These are phyloP conservation scores for Metahyphopichia silvanorum DNA, from an alignment of 805 yeast genomes.

Conservation along the genomic window DNA sequence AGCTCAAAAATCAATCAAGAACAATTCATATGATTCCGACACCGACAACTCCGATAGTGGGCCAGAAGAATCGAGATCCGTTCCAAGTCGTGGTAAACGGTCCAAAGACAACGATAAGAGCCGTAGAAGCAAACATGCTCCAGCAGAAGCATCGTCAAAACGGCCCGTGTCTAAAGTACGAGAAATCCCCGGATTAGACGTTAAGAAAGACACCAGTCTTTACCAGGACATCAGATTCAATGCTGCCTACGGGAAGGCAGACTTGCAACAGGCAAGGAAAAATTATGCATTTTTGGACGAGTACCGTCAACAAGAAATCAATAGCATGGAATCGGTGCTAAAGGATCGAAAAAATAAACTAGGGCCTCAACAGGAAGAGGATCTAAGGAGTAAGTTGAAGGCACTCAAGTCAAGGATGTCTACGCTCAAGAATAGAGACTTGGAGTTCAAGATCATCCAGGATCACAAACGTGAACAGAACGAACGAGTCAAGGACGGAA, in stretches of 20 bases:
- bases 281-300: slow-evolving; percentile 85
- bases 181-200: slow-evolving; percentile 66
- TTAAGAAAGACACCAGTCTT: slow-evolving; percentile 37
- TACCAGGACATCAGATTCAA: slow-evolving; percentile 89
- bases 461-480: slow-evolving; percentile 54
- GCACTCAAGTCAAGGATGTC: slow-evolving; percentile 67
- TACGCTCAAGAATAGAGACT: slow-evolving; percentile 67
- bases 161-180: slow-evolving; percentile 67
- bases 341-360: slow-evolving; percentile 50
- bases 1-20: slow-evolving; percentile 51
- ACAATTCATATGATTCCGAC: slow-evolving; percentile 7
- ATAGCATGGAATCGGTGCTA: slow-evolving; percentile 52
- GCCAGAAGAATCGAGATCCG: background rate
- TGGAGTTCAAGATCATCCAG: slow-evolving; percentile 62
- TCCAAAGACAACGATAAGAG: slow-evolving; percentile 7
- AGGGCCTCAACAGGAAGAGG: slow-evolving; percentile 45
- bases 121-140: slow-evolving; percentile 77
- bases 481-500: slow-evolving; percentile 45
- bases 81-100: background rate
- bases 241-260: slow-evolving; percentile 83
- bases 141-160: slow-evolving; percentile 74
- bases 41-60: slow-evolving; percentile 16
- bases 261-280: slow-evolving; percentile 60
- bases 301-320: slow-evolving; percentile 73
- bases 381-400: slow-evolving; percentile 54